Percentiles rank a stretch among this genome's conserved stretches.
These are phyloP conservation scores for Cornus kousa DNA, from an alignment of 148 eudicot genomes.

Conservation along the genomic window DNA sequence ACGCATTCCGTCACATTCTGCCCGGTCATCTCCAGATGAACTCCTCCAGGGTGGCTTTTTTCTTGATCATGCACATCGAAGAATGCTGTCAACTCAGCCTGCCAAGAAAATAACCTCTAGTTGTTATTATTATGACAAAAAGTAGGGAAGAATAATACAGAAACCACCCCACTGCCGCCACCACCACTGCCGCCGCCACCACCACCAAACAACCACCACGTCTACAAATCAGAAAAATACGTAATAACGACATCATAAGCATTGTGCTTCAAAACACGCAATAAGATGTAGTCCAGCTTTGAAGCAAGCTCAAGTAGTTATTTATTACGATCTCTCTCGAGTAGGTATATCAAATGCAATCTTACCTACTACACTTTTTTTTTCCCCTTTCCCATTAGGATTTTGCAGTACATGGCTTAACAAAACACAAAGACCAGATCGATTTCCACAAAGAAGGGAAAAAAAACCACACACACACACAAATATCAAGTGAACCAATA, in stretches of 20 bases:
- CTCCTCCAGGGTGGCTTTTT: conserved; percentile 85
- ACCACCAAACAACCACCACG: not conserved
- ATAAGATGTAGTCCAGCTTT: not conserved
- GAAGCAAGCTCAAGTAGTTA: not conserved
- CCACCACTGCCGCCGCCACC: too few species aligned
- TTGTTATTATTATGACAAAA: too few species aligned
- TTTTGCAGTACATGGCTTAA: too few species aligned
- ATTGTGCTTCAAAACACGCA: not conserved
- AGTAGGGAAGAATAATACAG: not conserved
- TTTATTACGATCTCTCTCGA: not conserved
- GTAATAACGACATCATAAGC: not conserved
- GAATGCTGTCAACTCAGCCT: conserved; percentile 77
- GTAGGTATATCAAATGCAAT: not conserved
- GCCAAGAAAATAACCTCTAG: not conserved
- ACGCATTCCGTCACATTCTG: conserved; percentile 84
- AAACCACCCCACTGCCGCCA: not conserved
- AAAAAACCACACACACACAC: too few species aligned
- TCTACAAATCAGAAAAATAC: not conserved
- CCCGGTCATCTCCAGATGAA: conserved; percentile 86
- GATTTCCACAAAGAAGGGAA: too few species aligned
- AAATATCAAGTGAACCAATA: too few species aligned
- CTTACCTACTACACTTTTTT: not conserved
- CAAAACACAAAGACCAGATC: too few species aligned
- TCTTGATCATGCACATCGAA: conserved; percentile 86
- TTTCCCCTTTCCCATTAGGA: too few species aligned